These are phyloP conservation scores for Limonomyces culmigenus DNA, from an alignment of 1,284 basidiomycete species.

Conservation along the genomic window DNA sequence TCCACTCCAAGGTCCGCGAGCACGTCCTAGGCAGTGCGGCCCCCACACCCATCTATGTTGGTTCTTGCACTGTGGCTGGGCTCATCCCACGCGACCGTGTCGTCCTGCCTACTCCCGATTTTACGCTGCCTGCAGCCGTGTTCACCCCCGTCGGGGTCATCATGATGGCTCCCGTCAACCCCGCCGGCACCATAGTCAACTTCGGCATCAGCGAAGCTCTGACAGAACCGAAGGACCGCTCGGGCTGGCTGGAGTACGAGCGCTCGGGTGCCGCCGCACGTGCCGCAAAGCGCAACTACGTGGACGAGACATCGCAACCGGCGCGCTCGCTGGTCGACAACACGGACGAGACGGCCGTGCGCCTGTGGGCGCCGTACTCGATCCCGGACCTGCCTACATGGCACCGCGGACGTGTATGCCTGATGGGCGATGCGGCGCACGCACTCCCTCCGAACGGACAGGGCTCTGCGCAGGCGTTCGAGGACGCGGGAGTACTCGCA, in stretches of 20 bases:
- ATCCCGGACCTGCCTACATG: slow-evolving; percentile 5
- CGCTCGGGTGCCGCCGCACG: slow-evolving; percentile 4
- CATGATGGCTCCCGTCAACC: too few relatives aligned
- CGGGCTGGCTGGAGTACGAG: slow-evolving; percentile 8
- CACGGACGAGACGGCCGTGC: neutral
- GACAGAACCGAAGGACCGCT: too few relatives aligned
- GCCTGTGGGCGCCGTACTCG: slow-evolving; percentile 6
- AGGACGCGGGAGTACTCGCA: slow-evolving; percentile 7
- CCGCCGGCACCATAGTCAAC: too few relatives aligned
- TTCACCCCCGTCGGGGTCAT: too few relatives aligned
- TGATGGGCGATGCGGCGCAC: slow-evolving; percentile 6
- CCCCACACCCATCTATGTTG: too few relatives aligned
- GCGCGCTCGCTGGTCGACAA: neutral
- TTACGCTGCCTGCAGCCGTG: too few relatives aligned
- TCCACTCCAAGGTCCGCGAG: slow-evolving; percentile 1
- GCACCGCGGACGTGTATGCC: slow-evolving; percentile 7
- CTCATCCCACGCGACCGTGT: too few relatives aligned
- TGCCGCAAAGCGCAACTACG: neutral
- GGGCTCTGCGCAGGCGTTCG: slow-evolving; percentile 7
- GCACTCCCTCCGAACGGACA: slow-evolving; percentile 6
- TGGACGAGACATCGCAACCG: neutral
- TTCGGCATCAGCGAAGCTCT: too few relatives aligned
- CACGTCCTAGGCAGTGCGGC: slow-evolving; percentile 1
- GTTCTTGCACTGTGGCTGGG: too few relatives aligned
- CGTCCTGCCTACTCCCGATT: too few relatives aligned